These are phyloP conservation scores for Termitomyces sp. DNA, from an alignment of 1,284 basidiomycete species.

Conservation along the genomic window DNA sequence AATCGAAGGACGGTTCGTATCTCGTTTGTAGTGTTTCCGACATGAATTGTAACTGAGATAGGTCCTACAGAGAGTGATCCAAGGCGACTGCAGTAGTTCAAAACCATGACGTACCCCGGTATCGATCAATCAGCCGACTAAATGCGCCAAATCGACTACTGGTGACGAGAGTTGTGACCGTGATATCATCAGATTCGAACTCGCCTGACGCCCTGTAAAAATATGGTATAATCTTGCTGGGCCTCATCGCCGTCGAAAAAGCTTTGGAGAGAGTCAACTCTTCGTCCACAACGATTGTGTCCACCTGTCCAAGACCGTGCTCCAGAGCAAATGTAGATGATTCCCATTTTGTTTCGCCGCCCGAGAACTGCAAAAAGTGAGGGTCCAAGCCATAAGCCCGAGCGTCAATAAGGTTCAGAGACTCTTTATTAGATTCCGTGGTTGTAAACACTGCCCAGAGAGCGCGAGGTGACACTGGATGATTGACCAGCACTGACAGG, in stretches of 20 bases:
- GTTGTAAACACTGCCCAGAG: conserved; percentile 17
- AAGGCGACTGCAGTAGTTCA: background rate
- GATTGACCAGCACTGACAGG: conserved; percentile 19
- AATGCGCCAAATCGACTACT: conserved; percentile 74
- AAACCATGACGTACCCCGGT: conserved; percentile 49
- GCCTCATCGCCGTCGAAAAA: conserved; percentile 62
- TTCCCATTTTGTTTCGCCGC: conserved; percentile 22
- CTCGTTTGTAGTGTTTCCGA: conserved; percentile 41
- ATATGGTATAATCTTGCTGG: conserved; percentile 72
- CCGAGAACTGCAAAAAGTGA: conserved; percentile 7
- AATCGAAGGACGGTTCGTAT: conserved; percentile 47
- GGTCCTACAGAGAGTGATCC: conserved; percentile 48
- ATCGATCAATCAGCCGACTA: conserved; percentile 61
- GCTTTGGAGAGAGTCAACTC: conserved; percentile 58
- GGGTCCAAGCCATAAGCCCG: conserved; percentile 13
- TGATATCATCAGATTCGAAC: conserved; percentile 62
- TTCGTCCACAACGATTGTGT: conserved; percentile 33
- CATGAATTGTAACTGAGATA: conserved; percentile 76
- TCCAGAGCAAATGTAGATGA: conserved; percentile 23
- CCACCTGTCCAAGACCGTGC: conserved; percentile 21
- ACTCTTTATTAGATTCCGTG: conserved; percentile 1
- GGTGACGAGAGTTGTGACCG: conserved; percentile 80
- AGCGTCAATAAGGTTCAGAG: conserved; percentile 4
- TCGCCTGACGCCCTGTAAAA: conserved; percentile 60
- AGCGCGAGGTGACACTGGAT: conserved; percentile 15